phyloP scores from a whole-genome alignment of 257 asterid genomes.

The Verbena officinalis region DNA sequence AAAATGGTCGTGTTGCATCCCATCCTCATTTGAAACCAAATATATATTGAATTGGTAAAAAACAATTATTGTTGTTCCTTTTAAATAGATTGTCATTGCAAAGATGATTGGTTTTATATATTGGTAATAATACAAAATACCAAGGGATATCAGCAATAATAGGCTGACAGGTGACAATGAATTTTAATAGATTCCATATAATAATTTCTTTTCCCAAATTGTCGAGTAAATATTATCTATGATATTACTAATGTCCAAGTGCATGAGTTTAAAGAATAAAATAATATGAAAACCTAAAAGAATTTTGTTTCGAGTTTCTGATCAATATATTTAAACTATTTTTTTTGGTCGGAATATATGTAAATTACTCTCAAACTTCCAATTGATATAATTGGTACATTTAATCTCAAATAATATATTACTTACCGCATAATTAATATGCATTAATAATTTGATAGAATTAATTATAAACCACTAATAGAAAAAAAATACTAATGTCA shows the following conservation, averaged over 20 bases:
- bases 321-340: not conserved
- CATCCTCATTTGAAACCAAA: too few relatives aligned
- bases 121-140: not conserved
- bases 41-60: too few relatives aligned
- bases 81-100: not conserved
- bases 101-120: not conserved
- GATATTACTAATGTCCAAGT: slow-evolving; percentile 20
- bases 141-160: slow-evolving; percentile 17
- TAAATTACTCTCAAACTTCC: not conserved
- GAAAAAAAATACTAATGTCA: too few relatives aligned
- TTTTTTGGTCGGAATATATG: too few relatives aligned
- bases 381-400: not conserved
- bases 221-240: slow-evolving; percentile 19
- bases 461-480: too few relatives aligned
- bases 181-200: slow-evolving; percentile 25
- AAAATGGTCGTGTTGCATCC: too few relatives aligned
- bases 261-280: not conserved
- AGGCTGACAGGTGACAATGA: slow-evolving; percentile 15
- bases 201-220: slow-evolving; percentile 25
- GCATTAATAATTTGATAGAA: too few relatives aligned
- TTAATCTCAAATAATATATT: not conserved
- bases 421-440: too few relatives aligned
- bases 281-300: not conserved
- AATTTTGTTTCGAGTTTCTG: not conserved
- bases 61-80: not conserved